These are phyloP conservation scores for Phytopythium ostracodes DNA, from an alignment of 352 stramenopile species.

Conservation along the genomic window DNA sequence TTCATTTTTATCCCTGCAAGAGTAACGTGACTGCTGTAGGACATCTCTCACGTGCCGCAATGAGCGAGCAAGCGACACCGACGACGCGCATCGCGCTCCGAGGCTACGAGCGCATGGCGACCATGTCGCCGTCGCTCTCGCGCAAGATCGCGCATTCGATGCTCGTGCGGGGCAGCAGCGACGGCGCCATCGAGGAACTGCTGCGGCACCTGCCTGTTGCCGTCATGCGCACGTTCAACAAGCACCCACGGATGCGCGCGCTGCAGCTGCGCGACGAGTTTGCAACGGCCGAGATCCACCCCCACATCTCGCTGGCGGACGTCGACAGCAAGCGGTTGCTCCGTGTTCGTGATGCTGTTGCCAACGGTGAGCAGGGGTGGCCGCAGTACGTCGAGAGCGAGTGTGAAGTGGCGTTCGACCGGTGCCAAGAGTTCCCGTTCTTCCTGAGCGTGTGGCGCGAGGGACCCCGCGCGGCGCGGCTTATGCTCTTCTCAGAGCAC, in stretches of 20 bases:
- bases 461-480: conserved; percentile 8
- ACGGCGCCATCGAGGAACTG: conserved; percentile 18
- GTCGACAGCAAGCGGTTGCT: conserved; percentile 24
- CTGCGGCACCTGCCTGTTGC: conserved; percentile 40
- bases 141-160: conserved; percentile 32
- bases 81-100: conserved; percentile 18
- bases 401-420: conserved; percentile 32
- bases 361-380: conserved; percentile 24
- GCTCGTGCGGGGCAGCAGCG: conserved; percentile 16
- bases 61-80: neutral
- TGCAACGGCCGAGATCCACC: conserved; percentile 35
- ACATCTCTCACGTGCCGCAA: neutral
- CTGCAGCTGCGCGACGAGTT: conserved; percentile 31
- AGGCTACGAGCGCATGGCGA: conserved; percentile 30
- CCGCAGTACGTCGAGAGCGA: conserved; percentile 29
- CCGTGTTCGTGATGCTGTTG: conserved; percentile 16
- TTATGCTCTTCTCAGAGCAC: conserved; percentile 43
- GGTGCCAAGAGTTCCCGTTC: conserved; percentile 44
- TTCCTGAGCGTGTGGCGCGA: conserved; percentile 32
- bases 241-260: conserved; percentile 47
- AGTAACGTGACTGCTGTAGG: neutral
- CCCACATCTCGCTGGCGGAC: conserved; percentile 28
- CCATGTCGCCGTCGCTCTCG: conserved; percentile 16
- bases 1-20: no score
- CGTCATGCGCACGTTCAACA: conserved; percentile 52